Conservation (phyloP, 2,329 filamentous ascomycete species). For the Calonectria crousiana region DNA sequence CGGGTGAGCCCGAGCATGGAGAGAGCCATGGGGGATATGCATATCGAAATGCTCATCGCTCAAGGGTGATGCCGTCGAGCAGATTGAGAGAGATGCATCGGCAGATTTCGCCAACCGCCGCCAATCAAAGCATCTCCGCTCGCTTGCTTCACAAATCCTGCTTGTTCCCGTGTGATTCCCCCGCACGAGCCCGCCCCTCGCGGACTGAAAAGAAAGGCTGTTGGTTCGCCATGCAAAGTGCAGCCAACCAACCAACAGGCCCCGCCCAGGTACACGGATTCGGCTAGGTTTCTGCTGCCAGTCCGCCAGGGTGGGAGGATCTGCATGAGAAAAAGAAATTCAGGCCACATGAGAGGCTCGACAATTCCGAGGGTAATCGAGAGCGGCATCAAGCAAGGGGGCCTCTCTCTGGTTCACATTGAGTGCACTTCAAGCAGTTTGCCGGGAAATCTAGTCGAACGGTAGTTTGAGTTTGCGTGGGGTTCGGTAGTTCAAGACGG, state of each 20-base stretch:
- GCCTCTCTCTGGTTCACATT: neutral
- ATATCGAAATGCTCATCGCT: neutral
- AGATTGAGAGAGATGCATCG: neutral
- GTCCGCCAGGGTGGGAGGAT: neutral
- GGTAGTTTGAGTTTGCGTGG: too few relatives aligned
- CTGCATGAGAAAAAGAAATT: neutral
- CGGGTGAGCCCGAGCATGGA: neutral
- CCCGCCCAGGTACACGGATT: neutral
- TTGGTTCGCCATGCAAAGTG: neutral
- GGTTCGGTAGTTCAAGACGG: neutral
- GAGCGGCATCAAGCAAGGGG: neutral
- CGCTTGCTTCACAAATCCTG: neutral
- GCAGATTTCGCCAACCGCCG: neutral
- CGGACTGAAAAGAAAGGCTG: neutral
- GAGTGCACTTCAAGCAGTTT: too few relatives aligned
- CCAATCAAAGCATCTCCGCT: neutral
- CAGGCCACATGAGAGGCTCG: neutral
- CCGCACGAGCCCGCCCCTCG: neutral
- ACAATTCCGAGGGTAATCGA: neutral
- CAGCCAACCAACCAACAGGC: neutral
- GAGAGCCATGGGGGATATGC: neutral
- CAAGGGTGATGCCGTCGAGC: too few relatives aligned
- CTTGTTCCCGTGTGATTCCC: neutral
- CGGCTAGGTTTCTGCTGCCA: neutral
- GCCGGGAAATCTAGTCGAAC: neutral